Evolutionary conservation across 2,329 filamentous ascomycete genomes (phyloP), one percentile per base, ranked within the genome.

Genomic region (Calonectria pauciramosa): DNA sequence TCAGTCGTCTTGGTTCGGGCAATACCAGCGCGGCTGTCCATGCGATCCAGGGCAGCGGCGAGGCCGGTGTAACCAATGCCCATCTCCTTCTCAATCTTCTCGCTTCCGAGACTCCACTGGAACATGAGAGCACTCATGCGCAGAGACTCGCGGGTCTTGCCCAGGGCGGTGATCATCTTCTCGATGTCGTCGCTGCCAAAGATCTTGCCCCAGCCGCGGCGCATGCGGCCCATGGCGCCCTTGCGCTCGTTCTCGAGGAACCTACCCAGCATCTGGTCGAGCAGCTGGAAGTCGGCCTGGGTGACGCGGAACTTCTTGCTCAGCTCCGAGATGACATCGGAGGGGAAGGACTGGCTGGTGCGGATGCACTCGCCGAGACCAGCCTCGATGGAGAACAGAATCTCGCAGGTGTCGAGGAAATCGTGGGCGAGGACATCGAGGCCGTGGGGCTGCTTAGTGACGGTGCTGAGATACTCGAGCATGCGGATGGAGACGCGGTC

Each of bases 31-130:
- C 80, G 80, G 11, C 77, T 77, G 16, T 84, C 83, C 59, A 82
- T 81, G 44, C 80, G 81, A 56, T 93, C 90, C 14, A 94, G 87
- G 4, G 92, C 92, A 13, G 92, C 92, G 1, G 91, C 90, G 10
- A 94, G 87, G 6, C 92, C 92, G 1, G 92, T 92, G 80, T 93
- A 94, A 54, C 93, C 93, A 59, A 93, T 93, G 23, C 92, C 91
- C 52, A 91, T 88, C 16, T 91, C 88, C 20, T 89, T 89, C 77
- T 93, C 91, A 20, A 90, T 89, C 80, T 89, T 90, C 26, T 88
- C 87, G 36, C 88, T 88, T 11, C 91, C 91, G 4, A 94, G 85
- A 26, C 89, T 91, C 91, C 92, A 94, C 77, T 93, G 89, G 82
- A 94, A 91, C 78, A 93, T 89, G 56, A 92, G 86, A 10, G 91